A percentile compares a stretch with the other conserved stretches of the same genome.
These are phyloP conservation scores for Durio zibethinus DNA, from an alignment of 345 rosid species.

Conservation along the genomic window DNA sequence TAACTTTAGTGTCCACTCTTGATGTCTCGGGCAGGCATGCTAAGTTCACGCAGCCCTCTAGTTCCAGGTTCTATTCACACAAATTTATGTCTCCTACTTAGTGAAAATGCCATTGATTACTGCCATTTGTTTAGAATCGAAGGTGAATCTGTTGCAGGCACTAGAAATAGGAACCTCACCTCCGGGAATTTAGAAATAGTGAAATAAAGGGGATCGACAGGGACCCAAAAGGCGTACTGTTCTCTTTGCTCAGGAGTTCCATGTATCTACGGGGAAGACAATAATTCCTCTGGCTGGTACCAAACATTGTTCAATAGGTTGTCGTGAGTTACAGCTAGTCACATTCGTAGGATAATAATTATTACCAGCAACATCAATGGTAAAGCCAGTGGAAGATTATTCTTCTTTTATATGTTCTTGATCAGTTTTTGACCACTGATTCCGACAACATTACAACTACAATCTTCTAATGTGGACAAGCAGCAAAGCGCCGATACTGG, in stretches of 20 bases:
- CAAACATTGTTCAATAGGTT: conserved; percentile 23
- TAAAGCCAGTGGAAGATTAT: background rate
- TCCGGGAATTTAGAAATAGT: background rate
- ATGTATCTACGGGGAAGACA: conserved; percentile 12
- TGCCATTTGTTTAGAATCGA: too few relatives aligned
- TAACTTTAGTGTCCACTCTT: background rate
- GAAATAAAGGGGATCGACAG: conserved; percentile 19
- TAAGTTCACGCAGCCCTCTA: conserved; percentile 16
- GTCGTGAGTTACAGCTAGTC: background rate
- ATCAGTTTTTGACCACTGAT: background rate
- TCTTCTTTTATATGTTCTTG: background rate
- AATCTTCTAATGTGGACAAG: background rate
- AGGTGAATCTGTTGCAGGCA: too few relatives aligned
- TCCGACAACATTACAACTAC: background rate
- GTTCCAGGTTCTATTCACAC: conserved; percentile 5
- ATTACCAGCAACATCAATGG: conserved; percentile 21
- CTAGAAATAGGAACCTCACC: background rate
- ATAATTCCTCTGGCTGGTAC: conserved; percentile 28
- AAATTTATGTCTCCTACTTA: background rate
- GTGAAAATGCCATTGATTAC: too few relatives aligned
- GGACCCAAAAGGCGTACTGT: conserved; percentile 22
- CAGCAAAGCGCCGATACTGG: background rate
- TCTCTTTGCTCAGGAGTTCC: conserved; percentile 18
- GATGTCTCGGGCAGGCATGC: conserved; percentile 10
- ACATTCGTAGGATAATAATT: conserved; percentile 2